A percentile compares a stretch with the other conserved stretches of the same genome.
These are phyloP conservation scores for Herpetospermum pedunculosum DNA, from an alignment of 306 rosid species.

Conservation along the genomic window DNA sequence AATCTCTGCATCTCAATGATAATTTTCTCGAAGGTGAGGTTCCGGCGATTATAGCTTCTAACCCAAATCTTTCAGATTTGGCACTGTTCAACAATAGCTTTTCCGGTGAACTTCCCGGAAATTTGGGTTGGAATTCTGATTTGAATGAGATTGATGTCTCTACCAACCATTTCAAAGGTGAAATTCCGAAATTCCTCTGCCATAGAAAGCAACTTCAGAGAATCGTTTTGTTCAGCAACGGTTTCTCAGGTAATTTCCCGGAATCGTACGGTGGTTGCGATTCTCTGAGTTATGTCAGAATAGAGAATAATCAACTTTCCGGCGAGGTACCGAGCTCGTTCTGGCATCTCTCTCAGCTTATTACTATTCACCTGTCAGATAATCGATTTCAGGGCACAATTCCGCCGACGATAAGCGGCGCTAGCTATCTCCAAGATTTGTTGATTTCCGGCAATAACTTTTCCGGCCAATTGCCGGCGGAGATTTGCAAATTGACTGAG, in stretches of 20 bases:
- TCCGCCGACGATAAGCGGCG: slow-evolving; percentile 25
- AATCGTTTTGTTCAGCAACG: slow-evolving; percentile 37
- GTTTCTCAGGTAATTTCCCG: slow-evolving; percentile 44
- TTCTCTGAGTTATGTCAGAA: slow-evolving; percentile 45
- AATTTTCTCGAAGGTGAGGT: slow-evolving; percentile 54
- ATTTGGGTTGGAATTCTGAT: slow-evolving; percentile 43
- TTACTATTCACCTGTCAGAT: slow-evolving; percentile 20
- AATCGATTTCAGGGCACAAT: slow-evolving; percentile 47
- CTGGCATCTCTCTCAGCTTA: slow-evolving; percentile 43
- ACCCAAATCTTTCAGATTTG: slow-evolving; percentile 26
- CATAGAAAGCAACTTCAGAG: slow-evolving; percentile 25
- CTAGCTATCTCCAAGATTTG: slow-evolving; percentile 17
- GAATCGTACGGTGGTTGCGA: slow-evolving; percentile 28
- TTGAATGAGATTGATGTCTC: slow-evolving; percentile 54
- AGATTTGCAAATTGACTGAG: slow-evolving; percentile 30
- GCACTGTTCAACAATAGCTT: slow-evolving; percentile 70
- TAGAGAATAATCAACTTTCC: slow-evolving; percentile 38
- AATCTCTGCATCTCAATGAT: slow-evolving; percentile 39
- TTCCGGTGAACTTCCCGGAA: slow-evolving; percentile 35
- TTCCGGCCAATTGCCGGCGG: slow-evolving; percentile 36
- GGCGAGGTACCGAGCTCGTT: slow-evolving; percentile 40
- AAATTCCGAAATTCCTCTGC: slow-evolving; percentile 51
- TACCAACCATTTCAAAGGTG: slow-evolving; percentile 46
- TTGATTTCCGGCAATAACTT: slow-evolving; percentile 31
- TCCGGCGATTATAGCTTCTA: slow-evolving; percentile 37